phyloP scores from a whole-genome alignment of 2,329 filamentous ascomycete genomes.

The Hortaea sp. region DNA sequence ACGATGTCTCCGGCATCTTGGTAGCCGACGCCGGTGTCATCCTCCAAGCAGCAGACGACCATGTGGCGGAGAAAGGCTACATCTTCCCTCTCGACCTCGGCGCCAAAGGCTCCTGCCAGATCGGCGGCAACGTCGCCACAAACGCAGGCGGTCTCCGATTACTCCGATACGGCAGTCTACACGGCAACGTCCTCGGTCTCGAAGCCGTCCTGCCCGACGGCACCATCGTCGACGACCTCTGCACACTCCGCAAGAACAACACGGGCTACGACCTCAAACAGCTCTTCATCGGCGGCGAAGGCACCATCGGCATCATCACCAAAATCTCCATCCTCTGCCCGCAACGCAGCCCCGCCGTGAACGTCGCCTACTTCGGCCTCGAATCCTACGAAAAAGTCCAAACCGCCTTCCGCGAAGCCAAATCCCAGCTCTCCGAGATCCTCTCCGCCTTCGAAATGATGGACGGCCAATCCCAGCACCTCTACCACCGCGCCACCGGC shows the following conservation, averaged over 20 bases:
- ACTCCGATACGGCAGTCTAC: conserved; percentile 84
- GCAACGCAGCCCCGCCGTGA: conserved; percentile 75
- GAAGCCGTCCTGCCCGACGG: conserved; percentile 92
- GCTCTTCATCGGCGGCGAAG: conserved; percentile 90
- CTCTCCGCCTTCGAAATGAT: conserved; percentile 96
- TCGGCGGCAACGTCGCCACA: conserved; percentile 91
- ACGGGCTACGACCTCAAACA: conserved; percentile 97
- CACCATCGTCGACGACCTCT: conserved; percentile 81
- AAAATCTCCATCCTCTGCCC: conserved; percentile 83
- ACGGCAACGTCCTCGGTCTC: conserved; percentile 83
- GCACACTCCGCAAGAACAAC: conserved; percentile 90
- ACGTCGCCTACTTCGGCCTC: conserved; percentile 89
- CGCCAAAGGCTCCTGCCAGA: conserved; percentile 92
- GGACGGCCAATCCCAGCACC: conserved; percentile 71
- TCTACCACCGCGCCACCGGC: conserved; percentile 64
- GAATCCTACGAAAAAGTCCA: conserved; percentile 86
- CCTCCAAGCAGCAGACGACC: conserved; percentile 78
- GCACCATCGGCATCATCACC: conserved; percentile 90
- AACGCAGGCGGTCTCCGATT: conserved; percentile 89
- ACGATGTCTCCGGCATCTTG: conserved; percentile 81
- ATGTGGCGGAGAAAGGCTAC: conserved; percentile 69
- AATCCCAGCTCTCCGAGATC: conserved; percentile 84
- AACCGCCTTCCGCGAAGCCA: conserved; percentile 76
- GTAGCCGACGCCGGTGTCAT: conserved; percentile 88
- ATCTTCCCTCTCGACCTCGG: conserved; percentile 96